These are phyloP conservation scores for Cercospora berteroae DNA, from an alignment of 2,329 filamentous ascomycete genomes.

Conservation along the genomic window DNA sequence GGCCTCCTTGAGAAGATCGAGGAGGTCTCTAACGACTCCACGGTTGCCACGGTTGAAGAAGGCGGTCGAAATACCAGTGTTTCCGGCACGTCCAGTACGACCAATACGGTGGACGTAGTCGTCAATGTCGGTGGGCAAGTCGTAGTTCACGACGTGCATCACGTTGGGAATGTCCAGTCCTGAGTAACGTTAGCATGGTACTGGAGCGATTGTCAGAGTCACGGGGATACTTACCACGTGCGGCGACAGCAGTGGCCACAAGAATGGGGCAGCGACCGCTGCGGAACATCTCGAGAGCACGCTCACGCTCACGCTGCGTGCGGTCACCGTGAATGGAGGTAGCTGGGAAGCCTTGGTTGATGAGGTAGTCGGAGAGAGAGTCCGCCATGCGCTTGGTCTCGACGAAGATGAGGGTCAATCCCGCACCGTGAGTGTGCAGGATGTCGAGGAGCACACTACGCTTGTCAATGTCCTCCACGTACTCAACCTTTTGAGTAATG, in stretches of 20 bases:
- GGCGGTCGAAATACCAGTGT: slow-evolving; percentile 95
- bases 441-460: slow-evolving; percentile 96
- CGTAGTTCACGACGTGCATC: slow-evolving; percentile 97
- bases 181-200: not conserved
- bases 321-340: slow-evolving; percentile 98
- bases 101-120: slow-evolving; percentile 99
- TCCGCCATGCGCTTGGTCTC: slow-evolving; percentile 99
- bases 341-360: slow-evolving; percentile 97
- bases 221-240: slow-evolving; percentile 49
- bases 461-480: slow-evolving; percentile 96
- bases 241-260: slow-evolving; percentile 94
- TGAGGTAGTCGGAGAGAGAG: slow-evolving; percentile 93
- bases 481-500: slow-evolving; percentile 98
- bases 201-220: not conserved
- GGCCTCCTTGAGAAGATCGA: slow-evolving; percentile 97
- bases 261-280: slow-evolving; percentile 93
- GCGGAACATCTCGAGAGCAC: slow-evolving; percentile 95
- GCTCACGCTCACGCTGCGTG: slow-evolving; percentile 97
- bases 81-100: slow-evolving; percentile 99
- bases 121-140: slow-evolving; percentile 97
- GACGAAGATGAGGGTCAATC: slow-evolving; percentile 94
- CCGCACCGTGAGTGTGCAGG: slow-evolving; percentile 85
- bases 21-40: slow-evolving; percentile 90
- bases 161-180: slow-evolving; percentile 89
- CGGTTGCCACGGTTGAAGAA: slow-evolving; percentile 99